Conservation (phyloP, 352 stramenopile species). For the Globisporangium perplexum region DNA sequence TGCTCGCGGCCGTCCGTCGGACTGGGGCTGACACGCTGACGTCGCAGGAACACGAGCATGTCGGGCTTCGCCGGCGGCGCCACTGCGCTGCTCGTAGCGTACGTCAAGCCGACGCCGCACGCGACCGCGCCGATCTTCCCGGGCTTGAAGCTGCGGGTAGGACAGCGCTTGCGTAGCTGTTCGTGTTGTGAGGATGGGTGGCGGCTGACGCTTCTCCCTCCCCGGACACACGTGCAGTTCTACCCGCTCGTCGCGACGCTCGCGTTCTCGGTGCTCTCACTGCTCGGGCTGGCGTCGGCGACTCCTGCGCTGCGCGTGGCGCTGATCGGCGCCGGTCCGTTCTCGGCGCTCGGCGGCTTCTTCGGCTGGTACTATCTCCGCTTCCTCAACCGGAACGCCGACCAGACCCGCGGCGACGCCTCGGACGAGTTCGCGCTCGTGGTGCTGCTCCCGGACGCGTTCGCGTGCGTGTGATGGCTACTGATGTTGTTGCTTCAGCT, state of each 20-base stretch:
- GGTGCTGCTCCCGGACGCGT: constrained; percentile 62
- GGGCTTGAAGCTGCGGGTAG: constrained; percentile 58
- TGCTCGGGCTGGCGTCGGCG: constrained; percentile 32
- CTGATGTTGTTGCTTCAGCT: background rate
- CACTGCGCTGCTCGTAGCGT: constrained; percentile 74
- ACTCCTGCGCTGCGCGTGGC: constrained; percentile 33
- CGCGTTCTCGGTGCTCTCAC: constrained; percentile 44
- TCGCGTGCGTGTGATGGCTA: constrained; percentile 35
- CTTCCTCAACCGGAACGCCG: constrained; percentile 76
- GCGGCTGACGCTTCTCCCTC: background rate
- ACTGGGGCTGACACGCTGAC: background rate
- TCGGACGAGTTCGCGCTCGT: constrained; percentile 77
- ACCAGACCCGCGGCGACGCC: constrained; percentile 63
- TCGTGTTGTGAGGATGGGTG: background rate
- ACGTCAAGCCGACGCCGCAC: constrained; percentile 67
- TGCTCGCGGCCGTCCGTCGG: background rate
- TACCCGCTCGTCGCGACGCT: constrained; percentile 54
- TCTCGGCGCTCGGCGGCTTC: constrained; percentile 65
- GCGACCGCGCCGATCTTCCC: constrained; percentile 48
- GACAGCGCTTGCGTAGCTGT: constrained; percentile 4
- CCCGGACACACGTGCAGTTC: constrained; percentile 51
- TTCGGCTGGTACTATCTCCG: constrained; percentile 86
- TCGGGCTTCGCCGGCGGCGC: constrained; percentile 77
- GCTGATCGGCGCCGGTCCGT: constrained; percentile 65
- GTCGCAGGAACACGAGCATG: constrained; percentile 49